phyloP scores from a whole-genome alignment of 306 rosid genomes.

The Cicer bijugum region DNA sequence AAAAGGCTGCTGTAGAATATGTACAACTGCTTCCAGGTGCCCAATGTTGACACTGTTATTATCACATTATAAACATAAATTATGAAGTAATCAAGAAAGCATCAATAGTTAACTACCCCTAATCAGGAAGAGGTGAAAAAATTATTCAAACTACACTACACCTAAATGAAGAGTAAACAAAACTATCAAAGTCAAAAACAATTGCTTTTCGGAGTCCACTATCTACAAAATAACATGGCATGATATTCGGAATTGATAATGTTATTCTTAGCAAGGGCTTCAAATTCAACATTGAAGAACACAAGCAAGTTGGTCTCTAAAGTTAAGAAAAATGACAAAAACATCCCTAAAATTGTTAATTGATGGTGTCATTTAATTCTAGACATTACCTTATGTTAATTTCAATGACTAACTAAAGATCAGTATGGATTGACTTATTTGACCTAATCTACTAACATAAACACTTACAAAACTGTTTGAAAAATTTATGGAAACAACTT shows the following conservation, averaged over 20 bases:
- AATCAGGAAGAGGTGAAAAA: slow-evolving; percentile 6
- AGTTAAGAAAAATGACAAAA: slow-evolving; percentile 3
- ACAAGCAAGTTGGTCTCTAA: neutral
- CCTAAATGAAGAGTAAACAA: slow-evolving; percentile 10
- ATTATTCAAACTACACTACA: slow-evolving; percentile 5
- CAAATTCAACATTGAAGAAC: neutral
- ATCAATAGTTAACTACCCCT: neutral
- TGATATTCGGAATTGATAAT: neutral
- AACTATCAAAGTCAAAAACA: neutral
- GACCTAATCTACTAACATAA: too few relatives aligned
- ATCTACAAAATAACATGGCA: neutral
- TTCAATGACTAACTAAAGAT: too few relatives aligned
- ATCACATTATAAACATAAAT: slow-evolving; percentile 20
- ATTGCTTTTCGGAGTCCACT: neutral
- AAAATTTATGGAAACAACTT: too few relatives aligned
- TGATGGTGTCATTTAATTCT: neutral
- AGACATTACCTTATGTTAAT: neutral
- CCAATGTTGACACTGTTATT: slow-evolving; percentile 77
- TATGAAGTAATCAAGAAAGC: slow-evolving; percentile 14
- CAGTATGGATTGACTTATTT: too few relatives aligned
- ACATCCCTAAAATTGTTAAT: neutral
- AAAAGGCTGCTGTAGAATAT: slow-evolving; percentile 82
- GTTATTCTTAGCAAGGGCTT: neutral
- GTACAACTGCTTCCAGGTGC: slow-evolving; percentile 80
- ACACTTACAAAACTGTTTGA: too few relatives aligned